phyloP scores from a whole-genome alignment of 75 land plant genomes.

The Gnetum montanum region DNA sequence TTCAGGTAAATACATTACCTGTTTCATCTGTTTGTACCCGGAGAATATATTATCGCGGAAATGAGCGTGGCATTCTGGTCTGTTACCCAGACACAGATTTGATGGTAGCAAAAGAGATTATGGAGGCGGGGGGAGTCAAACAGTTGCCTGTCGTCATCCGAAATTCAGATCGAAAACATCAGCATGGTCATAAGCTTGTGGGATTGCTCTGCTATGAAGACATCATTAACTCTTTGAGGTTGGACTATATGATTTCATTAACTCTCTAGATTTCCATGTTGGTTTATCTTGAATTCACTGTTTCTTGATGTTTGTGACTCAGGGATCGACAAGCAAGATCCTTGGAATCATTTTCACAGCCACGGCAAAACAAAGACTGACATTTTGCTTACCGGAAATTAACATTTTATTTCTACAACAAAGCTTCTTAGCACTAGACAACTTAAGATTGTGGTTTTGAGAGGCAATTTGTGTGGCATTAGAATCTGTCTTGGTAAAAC shows the following conservation, averaged over 20 bases:
- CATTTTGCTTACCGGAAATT: too few species aligned
- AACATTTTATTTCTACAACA: too few species aligned
- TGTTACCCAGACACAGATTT: conserved; percentile 86
- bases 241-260: not conserved
- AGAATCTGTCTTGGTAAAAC: too few species aligned
- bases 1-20: conserved; percentile 34
- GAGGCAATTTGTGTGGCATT: too few species aligned
- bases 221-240: conserved; percentile 63
- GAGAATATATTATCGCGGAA: conserved; percentile 47
- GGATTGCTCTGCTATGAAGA: conserved; percentile 69
- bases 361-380: too few species aligned
- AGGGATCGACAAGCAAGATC: too few species aligned
- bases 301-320: too few species aligned
- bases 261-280: too few species aligned
- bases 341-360: too few species aligned
- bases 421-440: too few species aligned
- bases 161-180: conserved; percentile 39
- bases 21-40: conserved; percentile 75
- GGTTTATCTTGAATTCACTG: too few species aligned
- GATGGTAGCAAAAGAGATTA: conserved; percentile 66
- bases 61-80: conserved; percentile 54
- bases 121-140: conserved; percentile 66
- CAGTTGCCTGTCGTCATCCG: conserved; percentile 89
- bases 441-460: too few species aligned
- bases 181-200: conserved; percentile 53